Percentiles rank a stretch among this genome's conserved stretches.
These are phyloP conservation scores for Hyaloscypha bicolor DNA, from an alignment of 495 filamentous ascomycete genomes.

Conservation along the genomic window DNA sequence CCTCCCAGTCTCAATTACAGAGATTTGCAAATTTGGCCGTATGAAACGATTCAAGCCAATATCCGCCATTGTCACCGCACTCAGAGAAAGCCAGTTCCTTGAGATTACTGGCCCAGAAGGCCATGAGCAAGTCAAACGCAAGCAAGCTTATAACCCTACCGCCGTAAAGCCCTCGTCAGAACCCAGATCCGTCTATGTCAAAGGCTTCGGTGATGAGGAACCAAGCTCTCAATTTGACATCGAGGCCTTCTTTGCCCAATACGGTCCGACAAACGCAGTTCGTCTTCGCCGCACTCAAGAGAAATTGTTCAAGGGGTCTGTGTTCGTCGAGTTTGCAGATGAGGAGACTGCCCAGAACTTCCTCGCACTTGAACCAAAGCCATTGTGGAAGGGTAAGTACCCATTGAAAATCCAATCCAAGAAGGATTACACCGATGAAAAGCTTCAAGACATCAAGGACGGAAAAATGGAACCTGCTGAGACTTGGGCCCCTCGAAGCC, in stretches of 20 bases:
- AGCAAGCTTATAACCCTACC: conserved; percentile 57
- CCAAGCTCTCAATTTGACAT: conserved; percentile 85
- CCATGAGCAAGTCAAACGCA: conserved; percentile 71
- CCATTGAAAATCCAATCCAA: conserved; percentile 80
- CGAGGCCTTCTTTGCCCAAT: conserved; percentile 84
- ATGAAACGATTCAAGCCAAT: conserved; percentile 91
- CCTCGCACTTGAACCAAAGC: conserved; percentile 75
- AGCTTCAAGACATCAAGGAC: conserved; percentile 72
- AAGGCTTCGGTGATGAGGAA: conserved; percentile 85
- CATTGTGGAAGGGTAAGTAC: conserved; percentile 74
- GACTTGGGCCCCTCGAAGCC: conserved; percentile 23
- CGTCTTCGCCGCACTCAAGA: conserved; percentile 78
- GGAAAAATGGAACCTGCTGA: conserved; percentile 63
- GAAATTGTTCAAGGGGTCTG: conserved; percentile 84
- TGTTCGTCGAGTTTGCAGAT: conserved; percentile 87
- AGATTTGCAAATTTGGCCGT: conserved; percentile 83
- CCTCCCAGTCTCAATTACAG: conserved; percentile 71
- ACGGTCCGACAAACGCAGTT: conserved; percentile 78
- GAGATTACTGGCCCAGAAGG: conserved; percentile 64
- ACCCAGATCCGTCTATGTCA: conserved; percentile 53
- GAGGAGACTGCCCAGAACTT: conserved; percentile 78
- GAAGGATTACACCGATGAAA: conserved; percentile 80
- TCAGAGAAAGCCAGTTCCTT: conserved; percentile 71
- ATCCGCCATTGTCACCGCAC: conserved; percentile 76
- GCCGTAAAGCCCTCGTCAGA: conserved; percentile 36